These are phyloP conservation scores for Usnea hakonensis DNA, from an alignment of 495 filamentous ascomycete species.

Conservation along the genomic window DNA sequence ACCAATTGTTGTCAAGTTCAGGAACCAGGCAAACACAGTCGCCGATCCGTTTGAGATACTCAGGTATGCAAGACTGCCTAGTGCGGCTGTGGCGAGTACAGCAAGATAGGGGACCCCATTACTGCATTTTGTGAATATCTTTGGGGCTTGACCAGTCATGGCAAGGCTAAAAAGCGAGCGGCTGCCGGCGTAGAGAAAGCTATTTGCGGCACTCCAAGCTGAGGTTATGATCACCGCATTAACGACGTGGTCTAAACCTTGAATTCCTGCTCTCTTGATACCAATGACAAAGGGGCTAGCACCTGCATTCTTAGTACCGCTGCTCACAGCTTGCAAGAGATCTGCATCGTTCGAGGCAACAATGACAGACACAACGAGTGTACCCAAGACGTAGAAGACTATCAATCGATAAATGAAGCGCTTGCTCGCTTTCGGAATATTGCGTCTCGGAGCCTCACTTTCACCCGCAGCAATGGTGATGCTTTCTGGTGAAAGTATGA, in stretches of 20 bases:
- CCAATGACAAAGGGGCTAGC: slow-evolving; percentile 58
- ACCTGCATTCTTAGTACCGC: slow-evolving; percentile 31
- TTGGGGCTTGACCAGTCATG: slow-evolving; percentile 65
- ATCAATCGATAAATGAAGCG: slow-evolving; percentile 79
- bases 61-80: slow-evolving; percentile 69
- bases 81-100: slow-evolving; percentile 50
- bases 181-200: slow-evolving; percentile 66
- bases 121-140: slow-evolving; percentile 57
- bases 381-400: slow-evolving; percentile 63
- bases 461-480: slow-evolving; percentile 67
- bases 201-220: slow-evolving; percentile 74
- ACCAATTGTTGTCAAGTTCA: slow-evolving; percentile 75
- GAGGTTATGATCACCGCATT: slow-evolving; percentile 69
- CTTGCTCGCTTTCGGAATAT: slow-evolving; percentile 69
- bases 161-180: slow-evolving; percentile 75
- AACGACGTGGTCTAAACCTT: slow-evolving; percentile 46
- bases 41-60: slow-evolving; percentile 62
- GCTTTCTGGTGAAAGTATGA: slow-evolving; percentile 66
- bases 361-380: slow-evolving; percentile 47
- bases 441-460: slow-evolving; percentile 65
- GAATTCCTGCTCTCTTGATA: slow-evolving; percentile 47
- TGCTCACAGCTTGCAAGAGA: slow-evolving; percentile 47
- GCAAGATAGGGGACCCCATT: slow-evolving; percentile 70
- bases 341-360: slow-evolving; percentile 46
- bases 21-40: slow-evolving; percentile 74